Conservation (phyloP, 2,329 filamentous ascomycete species). For the Phyllosticta citribraziliensis region DNA sequence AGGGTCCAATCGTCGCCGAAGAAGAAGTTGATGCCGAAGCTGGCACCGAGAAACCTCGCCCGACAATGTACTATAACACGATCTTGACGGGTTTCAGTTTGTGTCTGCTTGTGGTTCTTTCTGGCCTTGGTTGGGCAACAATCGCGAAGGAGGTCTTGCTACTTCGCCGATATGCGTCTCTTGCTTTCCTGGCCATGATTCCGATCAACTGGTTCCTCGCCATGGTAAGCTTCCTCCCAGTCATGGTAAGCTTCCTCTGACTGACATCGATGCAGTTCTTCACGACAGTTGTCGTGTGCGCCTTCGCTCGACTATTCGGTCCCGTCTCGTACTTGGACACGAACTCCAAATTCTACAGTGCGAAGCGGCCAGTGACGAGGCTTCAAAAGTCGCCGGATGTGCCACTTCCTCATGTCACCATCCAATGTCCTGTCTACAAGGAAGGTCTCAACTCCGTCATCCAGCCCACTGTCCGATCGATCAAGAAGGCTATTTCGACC, state of each 20-base stretch:
- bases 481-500: constrained; percentile 42
- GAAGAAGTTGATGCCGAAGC: constrained; percentile 62
- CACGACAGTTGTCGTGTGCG: constrained; percentile 66
- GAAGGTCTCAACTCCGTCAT: constrained; percentile 58
- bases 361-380: constrained; percentile 51
- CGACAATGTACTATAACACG: constrained; percentile 60
- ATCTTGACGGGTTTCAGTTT: constrained; percentile 59
- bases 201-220: constrained; percentile 74
- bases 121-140: constrained; percentile 61
- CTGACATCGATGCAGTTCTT: constrained; percentile 49
- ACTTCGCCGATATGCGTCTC: constrained; percentile 51
- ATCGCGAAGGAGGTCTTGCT: constrained; percentile 59
- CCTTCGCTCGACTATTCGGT: constrained; percentile 64
- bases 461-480: constrained; percentile 4
- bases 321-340: constrained; percentile 61
- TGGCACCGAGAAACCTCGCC: constrained; percentile 54
- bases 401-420: constrained; percentile 57
- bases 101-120: constrained; percentile 52
- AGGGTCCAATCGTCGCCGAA: constrained; percentile 37
- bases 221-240: constrained; percentile 32
- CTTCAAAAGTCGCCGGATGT: constrained; percentile 36
- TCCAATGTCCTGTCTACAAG: constrained; percentile 84
- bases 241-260: background rate
- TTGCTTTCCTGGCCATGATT: constrained; percentile 55
- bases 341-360: constrained; percentile 79